Evolutionary conservation across 176 grass and related monocot species (phyloP), one percentile per base, ranked within the genome.

Genomic region (Echinochloa phyllopogon): DNA sequence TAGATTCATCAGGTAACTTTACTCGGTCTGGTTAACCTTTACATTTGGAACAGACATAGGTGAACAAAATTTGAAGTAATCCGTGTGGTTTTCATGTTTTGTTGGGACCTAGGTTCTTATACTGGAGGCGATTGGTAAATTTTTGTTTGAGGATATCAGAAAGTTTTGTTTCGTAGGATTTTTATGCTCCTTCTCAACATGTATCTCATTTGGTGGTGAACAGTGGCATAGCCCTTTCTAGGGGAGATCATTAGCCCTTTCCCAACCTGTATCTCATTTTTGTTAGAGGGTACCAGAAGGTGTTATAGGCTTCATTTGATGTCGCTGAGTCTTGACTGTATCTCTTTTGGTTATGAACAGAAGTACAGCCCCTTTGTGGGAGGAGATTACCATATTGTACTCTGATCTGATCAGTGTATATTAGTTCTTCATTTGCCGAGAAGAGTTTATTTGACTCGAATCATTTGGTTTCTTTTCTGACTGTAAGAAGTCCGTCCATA

Each of bases 141-240:
- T 77, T 85, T 75, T 59, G 23, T 71, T 82, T 20, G 5, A 12
- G 18, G 51, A 42, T 53, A 38, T 75, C 55, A 52, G 27, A 78
- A 62, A 33, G 56, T 90, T 90, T 72, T 77, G 73, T 90, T 77
- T 78, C 49, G 39, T 86, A 78, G 73, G 56, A 14, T 71, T 13
- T 58, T 6, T 69, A 10, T 65, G 67, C 20, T 84, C 61, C 15
- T 74, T 65, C 6, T 78, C 6, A 72, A 73, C 68, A 23, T 72
- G 6, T 72, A 56, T 48, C 57, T n/a, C 45, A 43, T 44, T 72
- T 41, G 69, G 6, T 84, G 69, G 55, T 62, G 80, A 72, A 71
- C 49, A 21, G 57, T 65, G 24, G 72, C 73, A 72, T 78, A 57
- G 47, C n/a, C 67, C 37, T 75, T 33, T n/a, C 51, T 37, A 33